Evolutionary conservation across 208 protist species (phyloP).

Genomic region (Leishmania guyanensis): DNA sequence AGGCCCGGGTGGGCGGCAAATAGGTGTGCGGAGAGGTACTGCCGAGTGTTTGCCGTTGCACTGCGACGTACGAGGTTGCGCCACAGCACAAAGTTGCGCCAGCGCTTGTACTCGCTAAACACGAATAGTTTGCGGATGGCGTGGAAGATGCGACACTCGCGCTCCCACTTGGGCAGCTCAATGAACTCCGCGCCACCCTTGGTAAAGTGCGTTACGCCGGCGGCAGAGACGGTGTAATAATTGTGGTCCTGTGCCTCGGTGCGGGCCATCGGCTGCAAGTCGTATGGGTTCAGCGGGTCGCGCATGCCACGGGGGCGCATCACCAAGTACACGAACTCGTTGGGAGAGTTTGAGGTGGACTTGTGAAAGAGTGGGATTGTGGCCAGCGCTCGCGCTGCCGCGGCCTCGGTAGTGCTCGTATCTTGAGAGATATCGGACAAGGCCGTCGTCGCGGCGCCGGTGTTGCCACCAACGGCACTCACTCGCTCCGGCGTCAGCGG

Average conservation of each 20-base stretch:
- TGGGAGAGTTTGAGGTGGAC: conserved; percentile 79
- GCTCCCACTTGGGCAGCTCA: conserved; percentile 92
- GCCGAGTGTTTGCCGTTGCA: conserved; percentile 75
- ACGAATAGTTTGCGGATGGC: conserved; percentile 90
- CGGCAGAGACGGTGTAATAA: conserved; percentile 94
- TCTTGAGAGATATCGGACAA: neutral
- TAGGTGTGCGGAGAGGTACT: conserved; percentile 82
- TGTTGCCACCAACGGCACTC: conserved; percentile 1
- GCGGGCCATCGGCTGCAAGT: conserved; percentile 93
- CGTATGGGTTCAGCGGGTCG: conserved; percentile 93
- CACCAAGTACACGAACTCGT: conserved; percentile 91
- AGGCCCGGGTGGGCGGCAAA: conserved; percentile 92
- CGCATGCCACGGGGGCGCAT: conserved; percentile 83
- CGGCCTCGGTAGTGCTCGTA: conserved; percentile 11
- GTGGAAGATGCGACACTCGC: conserved; percentile 91
- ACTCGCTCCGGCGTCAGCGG: conserved; percentile 5
- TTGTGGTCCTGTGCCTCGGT: conserved; percentile 72
- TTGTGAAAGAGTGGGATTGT: conserved; percentile 80
- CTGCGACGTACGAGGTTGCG: conserved; percentile 87
- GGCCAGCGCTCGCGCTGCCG: conserved; percentile 22
- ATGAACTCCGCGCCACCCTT: conserved; percentile 92
- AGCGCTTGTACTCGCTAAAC: conserved; percentile 93
- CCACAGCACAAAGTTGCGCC: conserved; percentile 95
- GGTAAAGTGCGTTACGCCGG: conserved; percentile 95
- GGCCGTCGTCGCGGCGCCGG: neutral